Evolutionary conservation across 345 rosid species (phyloP), one percentile per base, ranked within the genome.

Genomic region (Populus deltoides): DNA sequence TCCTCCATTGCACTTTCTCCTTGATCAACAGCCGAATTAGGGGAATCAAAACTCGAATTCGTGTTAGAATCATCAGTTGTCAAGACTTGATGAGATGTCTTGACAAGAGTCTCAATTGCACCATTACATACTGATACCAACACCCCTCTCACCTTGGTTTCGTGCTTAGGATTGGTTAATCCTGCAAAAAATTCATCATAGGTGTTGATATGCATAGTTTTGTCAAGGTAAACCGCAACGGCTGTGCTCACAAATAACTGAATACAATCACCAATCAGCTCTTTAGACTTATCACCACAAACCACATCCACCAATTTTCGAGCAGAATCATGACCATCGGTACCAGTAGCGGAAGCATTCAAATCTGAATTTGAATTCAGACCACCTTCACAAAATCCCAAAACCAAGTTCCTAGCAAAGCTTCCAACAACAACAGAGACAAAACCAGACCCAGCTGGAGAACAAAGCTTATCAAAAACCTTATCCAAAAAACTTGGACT

Each of bases 211-310:
- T 88, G 84, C 79, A 72, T 84, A 15, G 98, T 95, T 81, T 88
- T 92, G 61, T 92, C 99, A 31, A 95, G 90, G 83, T 86, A 95
- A 71, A 92, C 91, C 45, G 96, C 80, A 72, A 95, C 95, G n/a
- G 93, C 92, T 0, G 97, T 83, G 74, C 92, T 88, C 59, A 90
- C 99, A 67, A 93, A 90, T 76, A 87, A 73, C 86, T 91, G 93
- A 81, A 91, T 86, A 72, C 90, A 92, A 77, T 89, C 97, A 47
- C 92, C 93, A 39, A 93, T 88, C 20, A 93, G 78, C 66, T 78
- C 86, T 76, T 82, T 88, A 35, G 85, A 78, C 63, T 88, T 86
- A 2, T 88, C 86, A 7, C 85, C 63, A 59, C 83, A 88, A 76
- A 93, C 39, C 74, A 86, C 85, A 77, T 91, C 80, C 38, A 91